Evolutionary conservation across 371 early-diverging fungal genomes (phyloP).

Genomic region (Haplosporangium sp.): DNA sequence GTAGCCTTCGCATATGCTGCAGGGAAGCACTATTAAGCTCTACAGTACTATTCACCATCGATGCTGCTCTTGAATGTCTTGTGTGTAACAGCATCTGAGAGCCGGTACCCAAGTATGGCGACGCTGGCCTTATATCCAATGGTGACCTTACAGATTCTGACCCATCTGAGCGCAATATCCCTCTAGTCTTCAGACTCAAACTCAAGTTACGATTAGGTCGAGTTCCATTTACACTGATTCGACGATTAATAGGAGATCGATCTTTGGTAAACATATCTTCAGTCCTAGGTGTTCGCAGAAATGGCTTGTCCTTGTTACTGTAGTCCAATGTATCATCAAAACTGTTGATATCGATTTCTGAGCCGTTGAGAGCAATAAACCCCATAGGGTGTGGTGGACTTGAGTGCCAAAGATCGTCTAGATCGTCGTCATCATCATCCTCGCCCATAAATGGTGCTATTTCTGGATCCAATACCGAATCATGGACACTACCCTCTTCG

Average conservation of each 20-base stretch:
- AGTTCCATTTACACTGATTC: slow-evolving; percentile 47
- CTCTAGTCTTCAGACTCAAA: slow-evolving; percentile 45
- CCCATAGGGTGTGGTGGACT: slow-evolving; percentile 31
- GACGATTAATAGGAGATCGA: slow-evolving; percentile 41
- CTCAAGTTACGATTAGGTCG: slow-evolving; percentile 46
- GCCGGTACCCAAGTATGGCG: slow-evolving; percentile 40
- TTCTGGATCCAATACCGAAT: slow-evolving; percentile 68
- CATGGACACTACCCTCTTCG: slow-evolving; percentile 41
- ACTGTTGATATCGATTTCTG: slow-evolving; percentile 28
- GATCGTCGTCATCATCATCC: slow-evolving; percentile 71
- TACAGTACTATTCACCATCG: slow-evolving; percentile 64
- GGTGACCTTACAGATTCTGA: slow-evolving; percentile 44
- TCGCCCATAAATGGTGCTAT: slow-evolving; percentile 69
- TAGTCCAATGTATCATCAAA: slow-evolving; percentile 33
- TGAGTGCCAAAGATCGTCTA: slow-evolving; percentile 49
- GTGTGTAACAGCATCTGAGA: slow-evolving; percentile 43
- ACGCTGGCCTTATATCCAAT: slow-evolving; percentile 43
- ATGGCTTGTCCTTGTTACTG: slow-evolving; percentile 14
- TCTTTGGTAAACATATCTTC: slow-evolving; percentile 53
- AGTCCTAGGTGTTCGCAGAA: slow-evolving; percentile 15
- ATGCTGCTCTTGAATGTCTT: slow-evolving; percentile 60
- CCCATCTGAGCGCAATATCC: slow-evolving; percentile 46
- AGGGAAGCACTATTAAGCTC: slow-evolving; percentile 78
- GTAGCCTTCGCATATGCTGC: slow-evolving; percentile 71
- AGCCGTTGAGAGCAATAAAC: slow-evolving; percentile 19